Evolutionary conservation across 176 grass and related monocot species (phyloP), one percentile per base, ranked within the genome.

Genomic region (Pharus latifolius): DNA sequence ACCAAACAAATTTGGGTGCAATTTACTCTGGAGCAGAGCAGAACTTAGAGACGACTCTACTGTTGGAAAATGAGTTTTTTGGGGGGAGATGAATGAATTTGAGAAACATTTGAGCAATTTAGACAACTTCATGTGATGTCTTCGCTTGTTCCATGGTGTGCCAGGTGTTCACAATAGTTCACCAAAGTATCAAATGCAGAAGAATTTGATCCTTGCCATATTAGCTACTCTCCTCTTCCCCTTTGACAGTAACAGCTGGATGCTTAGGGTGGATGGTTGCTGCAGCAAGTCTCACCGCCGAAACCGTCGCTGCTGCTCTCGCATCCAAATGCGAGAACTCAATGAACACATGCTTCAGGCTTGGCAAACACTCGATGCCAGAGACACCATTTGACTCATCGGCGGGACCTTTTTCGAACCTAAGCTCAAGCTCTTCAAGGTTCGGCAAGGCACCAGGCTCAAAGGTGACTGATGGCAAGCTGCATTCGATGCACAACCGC

Each of bases 391-490:
- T 59, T 6, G 67, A 65, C 35, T 40, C 14, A 47, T 83, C 41
- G 63, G 58, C 34, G 65, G n/a, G 48, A 30, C 57, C 48, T 47
- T 77, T 47, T 33, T 65, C 18, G 0, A 51, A 78, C 14, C 41
- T 84, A 2, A 84, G 58, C 26, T 78, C 74, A 78, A 84, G 65
- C 1, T 32, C 66, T 43, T 78, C 66, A 13, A 78, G 29, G 13
- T 19, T 31, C 41, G 24, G 50, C 27, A 72, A 63, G 23, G 67
- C 42, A 24, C 26, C 25, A 0, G 23, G 4, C 60, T 48, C 59
- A 57, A 84, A 84, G 31, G 59, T 11, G 31, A 78, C 37, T 10
- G 49, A 77, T 41, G 57, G 17, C 10, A 33, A 40, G 40, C 29
- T 48, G 38, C 40, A 25, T 1, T 6, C 14, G 31, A 83, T 77